A percentile compares a stretch with the other conserved stretches of the same genome.
Evolutionary conservation across 176 grass and related monocot species (phyloP).

Genomic region (Bolboschoenus planiculmis): DNA sequence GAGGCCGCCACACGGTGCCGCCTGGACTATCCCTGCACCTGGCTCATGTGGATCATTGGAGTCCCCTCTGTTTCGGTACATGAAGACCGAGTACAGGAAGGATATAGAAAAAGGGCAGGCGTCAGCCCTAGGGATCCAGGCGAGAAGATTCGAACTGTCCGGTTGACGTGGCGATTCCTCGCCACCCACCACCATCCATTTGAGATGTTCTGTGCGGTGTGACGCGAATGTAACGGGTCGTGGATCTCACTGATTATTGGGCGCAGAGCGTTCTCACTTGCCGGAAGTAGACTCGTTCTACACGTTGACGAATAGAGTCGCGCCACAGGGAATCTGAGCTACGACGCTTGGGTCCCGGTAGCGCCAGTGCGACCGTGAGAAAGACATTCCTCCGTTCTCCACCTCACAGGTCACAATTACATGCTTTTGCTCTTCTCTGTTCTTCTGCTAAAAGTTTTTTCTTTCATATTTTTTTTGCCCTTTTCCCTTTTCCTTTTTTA

Average conservation of each 20-base stretch:
- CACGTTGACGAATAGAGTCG: too few relatives aligned
- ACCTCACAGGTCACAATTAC: background rate
- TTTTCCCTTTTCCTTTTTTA: too few relatives aligned
- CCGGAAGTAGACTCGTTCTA: too few relatives aligned
- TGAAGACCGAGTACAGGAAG: background rate
- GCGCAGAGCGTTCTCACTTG: too few relatives aligned
- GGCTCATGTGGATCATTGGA: background rate
- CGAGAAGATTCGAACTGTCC: conserved; percentile 63
- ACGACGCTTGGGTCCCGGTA: background rate
- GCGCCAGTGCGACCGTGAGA: conserved; percentile 5
- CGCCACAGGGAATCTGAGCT: too few relatives aligned
- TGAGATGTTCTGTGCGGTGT: background rate
- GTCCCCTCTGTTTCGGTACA: background rate
- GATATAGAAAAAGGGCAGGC: background rate
- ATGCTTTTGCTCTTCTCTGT: background rate
- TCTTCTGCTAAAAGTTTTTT: background rate
- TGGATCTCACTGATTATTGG: too few relatives aligned
- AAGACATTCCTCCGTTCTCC: background rate
- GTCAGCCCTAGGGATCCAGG: conserved; percentile 49
- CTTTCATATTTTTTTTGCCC: too few relatives aligned
- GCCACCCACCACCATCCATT: conserved; percentile 15
- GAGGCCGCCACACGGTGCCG: background rate
- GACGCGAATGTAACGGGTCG: too few relatives aligned
- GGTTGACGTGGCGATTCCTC: conserved; percentile 35
- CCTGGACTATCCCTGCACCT: background rate